Percentiles rank a stretch among this genome's conserved stretches.
phyloP scores from a whole-genome alignment of 192 early-diverging fungal species.

The Spizellomyces sp. region DNA sequence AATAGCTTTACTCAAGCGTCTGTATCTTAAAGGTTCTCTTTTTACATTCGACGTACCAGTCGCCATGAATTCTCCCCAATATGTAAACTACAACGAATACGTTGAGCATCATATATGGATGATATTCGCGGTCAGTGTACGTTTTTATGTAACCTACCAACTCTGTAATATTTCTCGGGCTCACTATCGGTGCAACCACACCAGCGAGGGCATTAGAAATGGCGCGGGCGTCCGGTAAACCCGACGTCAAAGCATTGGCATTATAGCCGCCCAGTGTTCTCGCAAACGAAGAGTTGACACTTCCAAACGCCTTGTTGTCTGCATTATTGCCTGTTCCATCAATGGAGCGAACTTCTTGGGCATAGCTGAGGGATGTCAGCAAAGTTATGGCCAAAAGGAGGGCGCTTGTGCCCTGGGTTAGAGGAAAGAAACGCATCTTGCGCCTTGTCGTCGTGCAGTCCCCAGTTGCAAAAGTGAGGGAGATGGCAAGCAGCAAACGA shows the following conservation, averaged over 20 bases:
- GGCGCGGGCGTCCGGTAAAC: neutral
- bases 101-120: neutral
- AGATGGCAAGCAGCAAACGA: no score
- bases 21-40: neutral
- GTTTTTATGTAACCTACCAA: no score
- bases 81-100: neutral
- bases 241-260: conserved; percentile 2
- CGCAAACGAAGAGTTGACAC: neutral
- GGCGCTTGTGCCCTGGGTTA: no score
- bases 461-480: no score
- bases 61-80: conserved; percentile 11
- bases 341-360: neutral
- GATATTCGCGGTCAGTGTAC: no score
- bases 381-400: no score
- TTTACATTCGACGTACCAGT: neutral
- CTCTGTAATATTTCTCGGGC: neutral
- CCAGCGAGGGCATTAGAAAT: neutral
- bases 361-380: no score
- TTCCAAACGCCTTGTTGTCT: neutral
- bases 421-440: no score
- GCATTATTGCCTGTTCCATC: conserved; percentile 2
- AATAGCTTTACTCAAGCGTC: neutral
- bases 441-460: no score
- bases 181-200: neutral
- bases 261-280: neutral